Evolutionary conservation across 2,329 filamentous ascomycete species (phyloP).

Genomic region (Colletotrichum scovillei): DNA sequence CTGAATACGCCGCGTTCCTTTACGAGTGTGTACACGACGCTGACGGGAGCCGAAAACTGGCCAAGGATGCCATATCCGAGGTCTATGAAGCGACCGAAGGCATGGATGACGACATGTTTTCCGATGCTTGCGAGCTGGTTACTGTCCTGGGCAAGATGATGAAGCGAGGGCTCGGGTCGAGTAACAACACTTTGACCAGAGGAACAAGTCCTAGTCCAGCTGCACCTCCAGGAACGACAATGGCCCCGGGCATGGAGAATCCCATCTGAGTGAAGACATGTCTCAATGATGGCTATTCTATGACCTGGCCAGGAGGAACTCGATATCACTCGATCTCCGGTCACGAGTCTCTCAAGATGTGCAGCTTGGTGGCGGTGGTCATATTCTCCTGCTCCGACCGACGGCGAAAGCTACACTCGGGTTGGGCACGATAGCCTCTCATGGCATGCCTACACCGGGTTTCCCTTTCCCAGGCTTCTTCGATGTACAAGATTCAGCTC

Average conservation of each 20-base stretch:
- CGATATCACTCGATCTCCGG: background rate
- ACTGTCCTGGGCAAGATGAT: slow-evolving; percentile 89
- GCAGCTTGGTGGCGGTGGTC: background rate
- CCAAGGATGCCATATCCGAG: slow-evolving; percentile 85
- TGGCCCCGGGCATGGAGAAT: slow-evolving; percentile 55
- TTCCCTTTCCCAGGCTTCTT: background rate
- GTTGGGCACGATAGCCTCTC: background rate
- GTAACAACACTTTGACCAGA: slow-evolving; percentile 47
- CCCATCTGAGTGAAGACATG: slow-evolving; percentile 48
- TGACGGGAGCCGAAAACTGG: slow-evolving; percentile 79
- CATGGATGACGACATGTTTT: slow-evolving; percentile 95
- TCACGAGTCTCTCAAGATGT: background rate
- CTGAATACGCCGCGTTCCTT: slow-evolving; percentile 92
- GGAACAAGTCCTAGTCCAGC: slow-evolving; percentile 45
- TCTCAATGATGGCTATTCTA: background rate
- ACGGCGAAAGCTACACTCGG: background rate
- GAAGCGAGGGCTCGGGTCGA: slow-evolving; percentile 72
- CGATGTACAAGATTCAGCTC: background rate
- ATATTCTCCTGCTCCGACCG: background rate
- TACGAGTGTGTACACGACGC: slow-evolving; percentile 92
- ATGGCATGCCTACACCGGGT: background rate
- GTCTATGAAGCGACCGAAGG: slow-evolving; percentile 92
- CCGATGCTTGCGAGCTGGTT: slow-evolving; percentile 89
- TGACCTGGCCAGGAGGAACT: background rate
- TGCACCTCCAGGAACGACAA: slow-evolving; percentile 36